Base-by-base conservation (phyloP, 2,329 filamentous ascomycete genomes). In the Passalora sequoiae region DNA sequence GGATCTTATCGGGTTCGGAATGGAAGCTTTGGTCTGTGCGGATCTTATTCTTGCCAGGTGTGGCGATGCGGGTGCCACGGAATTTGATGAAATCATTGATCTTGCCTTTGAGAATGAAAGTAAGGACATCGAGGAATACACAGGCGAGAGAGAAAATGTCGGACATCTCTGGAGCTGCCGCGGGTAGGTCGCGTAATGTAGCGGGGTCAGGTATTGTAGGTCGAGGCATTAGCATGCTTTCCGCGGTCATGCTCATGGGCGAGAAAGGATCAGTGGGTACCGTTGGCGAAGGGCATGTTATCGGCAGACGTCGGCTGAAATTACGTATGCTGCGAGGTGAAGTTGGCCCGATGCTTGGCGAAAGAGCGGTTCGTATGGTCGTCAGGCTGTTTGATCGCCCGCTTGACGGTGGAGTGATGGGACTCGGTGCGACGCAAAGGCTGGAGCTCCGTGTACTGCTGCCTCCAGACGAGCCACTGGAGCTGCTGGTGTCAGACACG, bases 91-190 rank as follows among this genome's bases (percentile, higher is more conserved):
- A 87, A 19, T 81, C 76, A 38, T 77, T 74, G 1, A 77, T 73
- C 40, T 80, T 78, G 53, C 81, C 80, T 61, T 86, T 85, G 47
- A 87, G 64, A 44, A 85, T 69, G 57, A 85, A 80, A 16, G 80
- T 80, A 15, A 88, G 60, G 21, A 89, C 74, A 51, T 89, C 84
- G 12, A 88, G 69, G 47, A 84, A 84, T 39, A 88, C 73, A 60
- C 83, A 85, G 7, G 79, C 84, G 1, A 88, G 70, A 3, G 83
- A 85, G 65, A 84, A 89, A 15, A 89, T 70, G 59, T 89, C 85
- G 32, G 81, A 78, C 47, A 66, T 56, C 68, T 72, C 46, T 60
- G 52, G 55, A 7, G 41, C 51, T 19, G 58, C 49, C 17, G 40
- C 37, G 5, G 59, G 62, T 15, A 75, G 54, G 30, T 71, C 65